Conservation (phyloP, 2,329 filamentous ascomycete genomes). For the Colletotrichum tabaci region DNA sequence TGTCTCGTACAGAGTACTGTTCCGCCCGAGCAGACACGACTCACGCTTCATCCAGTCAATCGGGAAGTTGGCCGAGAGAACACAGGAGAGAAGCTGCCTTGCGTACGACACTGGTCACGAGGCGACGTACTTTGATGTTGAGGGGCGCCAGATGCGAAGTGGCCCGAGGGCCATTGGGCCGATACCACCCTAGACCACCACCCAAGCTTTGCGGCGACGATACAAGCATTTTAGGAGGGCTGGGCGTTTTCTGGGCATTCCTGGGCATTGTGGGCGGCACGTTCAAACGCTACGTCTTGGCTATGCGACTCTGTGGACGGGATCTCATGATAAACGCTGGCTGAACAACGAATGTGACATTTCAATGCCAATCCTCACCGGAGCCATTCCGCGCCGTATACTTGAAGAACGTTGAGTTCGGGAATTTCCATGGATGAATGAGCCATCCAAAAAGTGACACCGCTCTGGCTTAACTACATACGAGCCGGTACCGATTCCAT, state of each 20-base stretch:
- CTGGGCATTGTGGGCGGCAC: conserved; percentile 28
- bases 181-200: background rate
- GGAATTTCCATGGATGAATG: background rate
- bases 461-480: background rate
- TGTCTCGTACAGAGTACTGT: background rate
- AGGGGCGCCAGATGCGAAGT: background rate
- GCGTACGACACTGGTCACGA: conserved; percentile 9
- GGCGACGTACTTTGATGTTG: background rate
- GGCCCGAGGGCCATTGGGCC: background rate
- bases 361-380: background rate
- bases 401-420: background rate
- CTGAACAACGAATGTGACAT: background rate
- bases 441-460: background rate
- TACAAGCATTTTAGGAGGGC: conserved; percentile 33
- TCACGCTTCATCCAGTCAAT: conserved; percentile 13
- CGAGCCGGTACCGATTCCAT: conserved; percentile 8
- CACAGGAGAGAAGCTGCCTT: background rate
- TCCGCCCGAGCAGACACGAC: conserved; percentile 9
- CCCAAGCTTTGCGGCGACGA: conserved; percentile 30
- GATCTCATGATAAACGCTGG: background rate
- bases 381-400: background rate
- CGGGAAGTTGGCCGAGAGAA: conserved; percentile 8
- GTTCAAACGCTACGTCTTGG: conserved; percentile 10
- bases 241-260: conserved; percentile 33
- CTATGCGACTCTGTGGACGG: conserved; percentile 15